phyloP scores from a whole-genome alignment of 2,329 filamentous ascomycete species.

The Leptographium flavum region DNA sequence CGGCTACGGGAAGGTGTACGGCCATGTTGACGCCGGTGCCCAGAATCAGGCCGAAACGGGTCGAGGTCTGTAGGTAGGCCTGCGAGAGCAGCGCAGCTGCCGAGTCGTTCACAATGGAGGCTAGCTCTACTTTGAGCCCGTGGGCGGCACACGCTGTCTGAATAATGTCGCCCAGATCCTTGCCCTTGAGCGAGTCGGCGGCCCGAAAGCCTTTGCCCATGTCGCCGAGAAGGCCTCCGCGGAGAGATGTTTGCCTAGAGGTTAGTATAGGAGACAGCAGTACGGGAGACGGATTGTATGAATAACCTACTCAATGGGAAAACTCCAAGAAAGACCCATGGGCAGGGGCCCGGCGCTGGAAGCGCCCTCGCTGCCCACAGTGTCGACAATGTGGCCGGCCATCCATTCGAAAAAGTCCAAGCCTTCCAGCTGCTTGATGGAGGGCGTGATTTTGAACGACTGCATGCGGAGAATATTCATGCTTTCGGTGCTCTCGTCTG shows the following conservation, averaged over 20 bases:
- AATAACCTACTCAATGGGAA: conserved; percentile 48
- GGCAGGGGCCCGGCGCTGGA: conserved; percentile 29
- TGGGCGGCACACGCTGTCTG: conserved; percentile 34
- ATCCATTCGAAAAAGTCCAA: conserved; percentile 55
- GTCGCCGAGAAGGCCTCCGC: conserved; percentile 40
- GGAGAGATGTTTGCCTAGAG: conserved; percentile 48
- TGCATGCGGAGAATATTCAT: conserved; percentile 36
- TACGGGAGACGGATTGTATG: neutral
- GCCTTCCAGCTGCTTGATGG: conserved; percentile 42
- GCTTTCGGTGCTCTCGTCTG: conserved; percentile 20
- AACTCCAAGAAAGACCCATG: conserved; percentile 54
- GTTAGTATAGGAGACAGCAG: neutral
- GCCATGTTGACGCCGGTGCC: conserved; percentile 56
- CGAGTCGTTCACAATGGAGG: conserved; percentile 53
- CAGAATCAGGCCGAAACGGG: conserved; percentile 49
- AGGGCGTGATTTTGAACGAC: conserved; percentile 40
- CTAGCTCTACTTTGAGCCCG: conserved; percentile 39
- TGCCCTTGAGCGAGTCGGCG: conserved; percentile 39
- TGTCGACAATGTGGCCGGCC: conserved; percentile 43
- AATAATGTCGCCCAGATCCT: conserved; percentile 46
- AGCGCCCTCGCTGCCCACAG: conserved; percentile 28
- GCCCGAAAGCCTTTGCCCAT: conserved; percentile 57
- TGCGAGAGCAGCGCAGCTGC: conserved; percentile 51
- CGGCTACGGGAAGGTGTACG: conserved; percentile 44
- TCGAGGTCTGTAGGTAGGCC: conserved; percentile 43